phyloP scores from a whole-genome alignment of 176 grass and related monocot species.

The Musa troglodytarum region DNA sequence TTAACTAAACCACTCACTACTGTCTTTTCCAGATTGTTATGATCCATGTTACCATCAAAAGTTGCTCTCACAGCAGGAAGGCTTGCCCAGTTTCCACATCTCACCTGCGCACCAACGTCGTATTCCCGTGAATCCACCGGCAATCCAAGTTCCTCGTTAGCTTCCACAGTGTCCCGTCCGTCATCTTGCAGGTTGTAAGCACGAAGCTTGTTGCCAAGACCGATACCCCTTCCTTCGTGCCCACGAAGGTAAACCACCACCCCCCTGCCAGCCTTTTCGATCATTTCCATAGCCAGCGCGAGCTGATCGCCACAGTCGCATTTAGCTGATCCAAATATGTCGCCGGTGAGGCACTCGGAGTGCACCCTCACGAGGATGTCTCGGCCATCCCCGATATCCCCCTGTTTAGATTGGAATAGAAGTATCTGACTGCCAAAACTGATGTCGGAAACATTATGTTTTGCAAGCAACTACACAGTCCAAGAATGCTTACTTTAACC shows the following conservation, averaged over 20 bases:
- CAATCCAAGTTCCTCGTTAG: conserved; percentile 79
- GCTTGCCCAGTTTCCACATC: neutral
- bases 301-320: conserved; percentile 86
- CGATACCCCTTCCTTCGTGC: conserved; percentile 87
- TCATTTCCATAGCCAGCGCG: conserved; percentile 66
- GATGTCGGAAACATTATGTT: neutral
- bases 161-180: conserved; percentile 73
- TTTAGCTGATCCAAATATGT: conserved; percentile 85
- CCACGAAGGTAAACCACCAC: conserved; percentile 84
- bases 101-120: conserved; percentile 78
- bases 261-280: conserved; percentile 80
- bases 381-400: conserved; percentile 83
- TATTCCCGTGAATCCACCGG: conserved; percentile 84
- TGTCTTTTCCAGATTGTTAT: no score
- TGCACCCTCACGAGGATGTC: conserved; percentile 88
- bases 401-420: conserved; percentile 36
- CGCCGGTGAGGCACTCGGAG: conserved; percentile 78
- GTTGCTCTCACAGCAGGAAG: neutral
- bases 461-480: neutral
- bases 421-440: neutral
- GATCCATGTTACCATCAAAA: neutral
- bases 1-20: no score
- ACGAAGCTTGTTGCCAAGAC: conserved; percentile 85
- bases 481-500: conserved; percentile 57
- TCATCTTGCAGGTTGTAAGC: conserved; percentile 84